phyloP scores from a whole-genome alignment of 1,284 basidiomycete genomes.

The Somion occarium region DNA sequence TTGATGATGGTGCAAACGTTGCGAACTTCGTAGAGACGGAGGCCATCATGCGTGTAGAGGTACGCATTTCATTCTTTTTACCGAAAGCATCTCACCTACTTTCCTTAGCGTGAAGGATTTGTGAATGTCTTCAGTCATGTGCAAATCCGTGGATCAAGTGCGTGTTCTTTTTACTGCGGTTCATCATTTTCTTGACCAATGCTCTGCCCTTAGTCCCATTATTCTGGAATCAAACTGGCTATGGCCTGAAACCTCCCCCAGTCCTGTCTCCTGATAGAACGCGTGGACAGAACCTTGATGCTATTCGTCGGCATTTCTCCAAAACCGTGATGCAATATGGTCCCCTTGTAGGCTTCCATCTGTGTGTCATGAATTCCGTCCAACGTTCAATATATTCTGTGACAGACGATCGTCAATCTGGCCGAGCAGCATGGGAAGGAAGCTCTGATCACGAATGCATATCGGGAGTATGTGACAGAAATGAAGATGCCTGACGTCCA shows the following conservation, averaged over 20 bases:
- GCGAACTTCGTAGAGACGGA: conserved; percentile 95
- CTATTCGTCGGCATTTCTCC: conserved; percentile 74
- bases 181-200: conserved; percentile 8
- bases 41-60: conserved; percentile 78
- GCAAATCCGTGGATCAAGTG: conserved; percentile 87
- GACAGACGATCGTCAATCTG: conserved; percentile 79
- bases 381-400: neutral
- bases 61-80: conserved; percentile 27
- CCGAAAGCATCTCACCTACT: conserved; percentile 11
- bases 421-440: conserved; percentile 92
- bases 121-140: conserved; percentile 83
- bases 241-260: conserved; percentile 86
- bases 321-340: conserved; percentile 71
- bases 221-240: conserved; percentile 84
- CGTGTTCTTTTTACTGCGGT: conserved; percentile 8
- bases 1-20: conserved; percentile 81
- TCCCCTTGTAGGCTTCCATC: conserved; percentile 49
- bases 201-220: conserved; percentile 66
- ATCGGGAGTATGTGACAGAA: conserved; percentile 63
- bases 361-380: neutral
- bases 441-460: conserved; percentile 74
- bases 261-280: conserved; percentile 71
- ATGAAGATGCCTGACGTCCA: conserved; percentile 59
- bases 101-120: conserved; percentile 58
- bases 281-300: conserved; percentile 65